A percentile compares a stretch with the other conserved stretches of the same genome.
phyloP scores from a whole-genome alignment of 2,329 filamentous ascomycete genomes.

The Spiromastix sp. region DNA sequence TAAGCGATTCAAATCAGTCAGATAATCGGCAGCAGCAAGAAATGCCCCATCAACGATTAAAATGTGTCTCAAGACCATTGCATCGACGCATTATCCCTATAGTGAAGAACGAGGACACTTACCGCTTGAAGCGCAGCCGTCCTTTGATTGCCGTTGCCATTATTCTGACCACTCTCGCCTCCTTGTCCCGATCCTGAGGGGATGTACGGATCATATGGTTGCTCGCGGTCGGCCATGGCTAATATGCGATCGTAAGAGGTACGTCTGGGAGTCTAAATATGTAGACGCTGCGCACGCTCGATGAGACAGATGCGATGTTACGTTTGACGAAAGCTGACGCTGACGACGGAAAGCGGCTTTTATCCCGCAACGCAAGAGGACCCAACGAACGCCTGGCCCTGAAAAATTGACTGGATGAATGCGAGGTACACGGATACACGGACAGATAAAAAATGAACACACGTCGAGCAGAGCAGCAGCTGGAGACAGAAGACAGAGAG shows the following conservation, averaged over 20 bases:
- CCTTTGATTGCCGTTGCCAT: conserved; percentile 51
- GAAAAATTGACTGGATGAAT: too few species aligned
- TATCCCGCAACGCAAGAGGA: too few species aligned
- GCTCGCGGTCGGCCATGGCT: conserved; percentile 25
- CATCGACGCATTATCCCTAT: background rate
- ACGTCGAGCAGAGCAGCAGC: too few species aligned
- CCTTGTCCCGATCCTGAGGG: conserved; percentile 53
- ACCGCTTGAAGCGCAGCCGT: conserved; percentile 75
- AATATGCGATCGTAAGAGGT: background rate
- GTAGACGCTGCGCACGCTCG: too few species aligned
- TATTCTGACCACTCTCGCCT: conserved; percentile 39
- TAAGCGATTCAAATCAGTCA: conserved; percentile 2
- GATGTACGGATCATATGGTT: conserved; percentile 83
- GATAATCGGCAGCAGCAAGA: conserved; percentile 10
- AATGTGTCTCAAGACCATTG: background rate
- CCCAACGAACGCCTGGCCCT: too few species aligned
- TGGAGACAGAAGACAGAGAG: background rate
- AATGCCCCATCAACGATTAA: too few species aligned
- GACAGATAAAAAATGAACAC: too few species aligned
- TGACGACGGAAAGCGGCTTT: too few species aligned
- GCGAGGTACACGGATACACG: too few species aligned
- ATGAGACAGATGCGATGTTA: too few species aligned
- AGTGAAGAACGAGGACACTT: conserved; percentile 37
- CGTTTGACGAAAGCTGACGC: too few species aligned
- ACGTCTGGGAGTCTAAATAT: too few species aligned